phyloP scores from a whole-genome alignment of 2,329 filamentous ascomycete species.

The Fonsecaea nubica region DNA sequence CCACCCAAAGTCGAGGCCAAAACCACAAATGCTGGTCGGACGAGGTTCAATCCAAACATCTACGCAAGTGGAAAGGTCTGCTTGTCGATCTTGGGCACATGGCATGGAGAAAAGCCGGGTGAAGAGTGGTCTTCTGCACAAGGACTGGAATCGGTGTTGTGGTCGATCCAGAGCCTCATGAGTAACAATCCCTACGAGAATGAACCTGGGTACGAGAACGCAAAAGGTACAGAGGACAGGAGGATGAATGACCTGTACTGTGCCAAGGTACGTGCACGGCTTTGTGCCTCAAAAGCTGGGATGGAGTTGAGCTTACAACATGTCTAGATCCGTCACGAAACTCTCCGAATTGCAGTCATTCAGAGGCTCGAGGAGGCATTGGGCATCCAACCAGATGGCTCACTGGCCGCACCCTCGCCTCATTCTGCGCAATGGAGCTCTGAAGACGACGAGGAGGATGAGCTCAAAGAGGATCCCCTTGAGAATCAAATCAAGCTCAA shows the following conservation, averaged over 20 bases:
- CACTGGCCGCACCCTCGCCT: constrained; percentile 43
- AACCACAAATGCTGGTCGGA: constrained; percentile 87
- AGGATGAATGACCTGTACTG: constrained; percentile 76
- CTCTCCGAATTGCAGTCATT: constrained; percentile 82
- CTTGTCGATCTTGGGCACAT: constrained; percentile 93
- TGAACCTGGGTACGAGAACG: constrained; percentile 88
- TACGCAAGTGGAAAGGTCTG: constrained; percentile 92
- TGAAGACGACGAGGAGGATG: constrained; percentile 47
- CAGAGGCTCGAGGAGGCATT: constrained; percentile 82
- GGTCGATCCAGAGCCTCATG: constrained; percentile 97
- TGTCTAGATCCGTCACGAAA: constrained; percentile 84
- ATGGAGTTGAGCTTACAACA: not conserved
- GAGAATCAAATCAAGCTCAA: constrained; percentile 59
- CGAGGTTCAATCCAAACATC: constrained; percentile 96
- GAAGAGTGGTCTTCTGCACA: constrained; percentile 98
- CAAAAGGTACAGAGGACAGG: constrained; percentile 71
- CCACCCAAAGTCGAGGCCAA: constrained; percentile 68
- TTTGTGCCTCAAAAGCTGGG: not conserved
- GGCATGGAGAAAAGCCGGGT: constrained; percentile 79
- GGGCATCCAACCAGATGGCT: constrained; percentile 64
- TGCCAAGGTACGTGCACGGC: constrained; percentile 68
- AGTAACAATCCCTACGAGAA: constrained; percentile 94
- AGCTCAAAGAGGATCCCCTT: constrained; percentile 53
- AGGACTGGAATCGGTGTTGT: constrained; percentile 88
- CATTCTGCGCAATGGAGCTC: constrained; percentile 31